phyloP scores from a whole-genome alignment of 2,329 filamentous ascomycete genomes.

The Aspergillaceae sp. region DNA sequence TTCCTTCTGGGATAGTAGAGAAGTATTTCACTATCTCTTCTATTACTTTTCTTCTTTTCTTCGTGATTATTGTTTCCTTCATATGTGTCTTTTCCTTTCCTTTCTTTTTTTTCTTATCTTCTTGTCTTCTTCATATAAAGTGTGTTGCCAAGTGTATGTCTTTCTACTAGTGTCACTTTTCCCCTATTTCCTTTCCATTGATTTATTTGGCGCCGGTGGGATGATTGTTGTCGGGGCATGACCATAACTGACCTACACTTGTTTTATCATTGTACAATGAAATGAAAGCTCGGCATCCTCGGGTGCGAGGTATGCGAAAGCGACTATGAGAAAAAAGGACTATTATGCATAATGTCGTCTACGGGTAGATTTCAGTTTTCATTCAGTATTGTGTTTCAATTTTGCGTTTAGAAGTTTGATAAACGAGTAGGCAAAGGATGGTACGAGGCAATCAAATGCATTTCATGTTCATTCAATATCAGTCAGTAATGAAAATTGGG shows the following conservation, averaged over 20 bases:
- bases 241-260: constrained; percentile 5
- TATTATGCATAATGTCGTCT: constrained; percentile 15
- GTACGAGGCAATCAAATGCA: too few species aligned
- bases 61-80: constrained; percentile 11
- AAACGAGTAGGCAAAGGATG: background rate
- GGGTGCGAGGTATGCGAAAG: constrained; percentile 6
- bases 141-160: background rate
- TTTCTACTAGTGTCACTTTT: background rate
- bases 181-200: constrained; percentile 3
- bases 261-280: constrained; percentile 25
- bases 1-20: too few species aligned
- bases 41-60: constrained; percentile 8
- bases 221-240: background rate
- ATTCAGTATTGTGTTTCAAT: background rate
- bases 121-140: constrained; percentile 11
- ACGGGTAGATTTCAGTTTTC: constrained; percentile 10
- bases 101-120: constrained; percentile 11
- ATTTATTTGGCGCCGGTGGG: constrained; percentile 17
- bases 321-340: constrained; percentile 8
- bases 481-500: too few species aligned
- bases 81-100: constrained; percentile 13
- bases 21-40: background rate
- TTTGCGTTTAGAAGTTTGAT: background rate
- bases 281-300: constrained; percentile 24
- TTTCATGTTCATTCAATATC: too few species aligned